Base-by-base conservation (phyloP, 495 filamentous ascomycete genomes). In the Lophiotrema nucula region DNA sequence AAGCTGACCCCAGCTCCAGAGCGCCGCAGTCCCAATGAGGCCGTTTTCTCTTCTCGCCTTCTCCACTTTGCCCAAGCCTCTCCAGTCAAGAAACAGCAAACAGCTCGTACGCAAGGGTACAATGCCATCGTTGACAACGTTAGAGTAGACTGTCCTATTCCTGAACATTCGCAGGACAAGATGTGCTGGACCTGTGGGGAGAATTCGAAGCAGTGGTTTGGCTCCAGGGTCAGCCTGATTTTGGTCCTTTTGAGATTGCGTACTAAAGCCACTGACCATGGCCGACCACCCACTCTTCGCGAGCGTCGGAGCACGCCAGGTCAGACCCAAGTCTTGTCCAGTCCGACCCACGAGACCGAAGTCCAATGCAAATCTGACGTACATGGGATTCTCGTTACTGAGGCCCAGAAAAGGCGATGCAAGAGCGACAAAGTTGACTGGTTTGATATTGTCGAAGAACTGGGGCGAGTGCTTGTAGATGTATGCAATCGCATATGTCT, bases 81-180 rank as follows among this genome's bases (percentile, higher is more conserved):
- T 87, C 93, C 93, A 98, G 69, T 98, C 93, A 5, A 98, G 79
- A 64, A 97, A 98, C n/a, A 97, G 77, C 15, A 98, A 76, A 70
- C 92, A 97, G 47, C 95, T 97, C 12, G 93, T 98, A 11, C 95
- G 82, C 33, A 97, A 70, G 1, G 93, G 93, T 5, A 98, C 93
- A 67, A 98, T 97, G 2, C 93, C 93, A 73, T 98, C 93, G 72
- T 98, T 98, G 39, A 98, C 95, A 24, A 97, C 90, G 66, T 98
- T 98, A 1, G 92, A 95, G 69, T 98, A 98, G 0, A 97, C 78
- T 0, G 93, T 98, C 16, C 95, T 79, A 67, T 93, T 95, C 42
- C 89, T 80, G 66, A 97, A 98, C 70, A 86, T 89, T 65, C 85
- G 82, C 47, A 98, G 74, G 0, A 88, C 91, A 35, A 83, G 81